These are phyloP conservation scores for Tetrastigma voinierianum DNA, from an alignment of 164 flowering plant species.

Conservation along the genomic window DNA sequence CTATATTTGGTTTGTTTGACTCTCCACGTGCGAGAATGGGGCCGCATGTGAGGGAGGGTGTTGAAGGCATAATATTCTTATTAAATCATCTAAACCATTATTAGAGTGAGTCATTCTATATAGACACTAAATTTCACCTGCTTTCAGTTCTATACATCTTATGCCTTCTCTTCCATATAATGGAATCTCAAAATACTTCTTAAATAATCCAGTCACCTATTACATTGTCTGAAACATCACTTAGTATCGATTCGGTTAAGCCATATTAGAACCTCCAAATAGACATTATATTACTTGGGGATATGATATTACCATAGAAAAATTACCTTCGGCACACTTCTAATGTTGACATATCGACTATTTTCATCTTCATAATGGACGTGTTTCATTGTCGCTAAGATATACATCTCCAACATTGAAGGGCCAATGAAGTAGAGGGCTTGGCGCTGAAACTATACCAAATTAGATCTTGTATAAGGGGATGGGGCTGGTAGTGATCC, in stretches of 20 bases:
- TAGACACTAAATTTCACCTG: no score
- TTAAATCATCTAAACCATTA: no score
- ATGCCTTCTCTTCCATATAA: slow-evolving; percentile 51
- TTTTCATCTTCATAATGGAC: slow-evolving; percentile 50
- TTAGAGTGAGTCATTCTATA: no score
- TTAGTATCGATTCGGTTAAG: slow-evolving; percentile 21
- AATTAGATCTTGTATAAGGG: slow-evolving; percentile 33
- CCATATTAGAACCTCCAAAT: background rate
- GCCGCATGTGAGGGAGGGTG: no score
- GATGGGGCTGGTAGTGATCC: slow-evolving; percentile 41
- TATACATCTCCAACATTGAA: no score
- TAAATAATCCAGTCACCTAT: slow-evolving; percentile 41
- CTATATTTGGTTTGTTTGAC: no score
- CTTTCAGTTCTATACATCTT: no score
- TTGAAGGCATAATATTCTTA: no score
- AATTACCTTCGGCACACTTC: no score
- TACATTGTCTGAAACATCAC: slow-evolving; percentile 59
- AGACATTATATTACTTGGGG: background rate
- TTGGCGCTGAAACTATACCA: slow-evolving; percentile 39
- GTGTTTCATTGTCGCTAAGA: no score
- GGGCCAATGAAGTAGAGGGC: slow-evolving; percentile 49
- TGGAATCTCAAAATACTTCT: slow-evolving; percentile 51
- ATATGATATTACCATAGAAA: no score
- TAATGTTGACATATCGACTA: slow-evolving; percentile 52
- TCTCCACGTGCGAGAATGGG: no score